Evolutionary conservation across 495 filamentous ascomycete genomes (phyloP).

Genomic region (Acidomyces sp.): DNA sequence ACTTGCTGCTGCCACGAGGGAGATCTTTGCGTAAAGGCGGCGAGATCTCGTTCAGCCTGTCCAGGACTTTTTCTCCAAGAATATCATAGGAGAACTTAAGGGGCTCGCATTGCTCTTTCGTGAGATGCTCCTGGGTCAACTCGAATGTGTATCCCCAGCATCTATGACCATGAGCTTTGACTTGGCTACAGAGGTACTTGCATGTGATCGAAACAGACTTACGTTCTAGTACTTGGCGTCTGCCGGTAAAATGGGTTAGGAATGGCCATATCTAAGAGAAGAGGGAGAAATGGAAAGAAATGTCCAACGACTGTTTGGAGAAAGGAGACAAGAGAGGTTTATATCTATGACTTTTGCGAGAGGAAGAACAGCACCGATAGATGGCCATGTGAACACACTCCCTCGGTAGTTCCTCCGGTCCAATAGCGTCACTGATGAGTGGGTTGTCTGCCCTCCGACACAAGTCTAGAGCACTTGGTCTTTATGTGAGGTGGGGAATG

Average conservation of each 20-base stretch:
- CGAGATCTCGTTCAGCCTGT: slow-evolving; percentile 45
- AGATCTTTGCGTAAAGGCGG: slow-evolving; percentile 26
- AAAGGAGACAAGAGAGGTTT: too few species aligned
- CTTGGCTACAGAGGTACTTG: background rate
- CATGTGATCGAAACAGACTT: slow-evolving; percentile 13
- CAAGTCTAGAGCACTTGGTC: too few species aligned
- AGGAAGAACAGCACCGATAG: too few species aligned
- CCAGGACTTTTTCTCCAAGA: slow-evolving; percentile 51
- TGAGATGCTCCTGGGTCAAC: slow-evolving; percentile 54
- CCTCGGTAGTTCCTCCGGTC: too few species aligned
- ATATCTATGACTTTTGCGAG: too few species aligned
- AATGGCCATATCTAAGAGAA: too few species aligned
- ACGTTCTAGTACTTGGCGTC: slow-evolving; percentile 27
- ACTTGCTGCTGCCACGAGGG: slow-evolving; percentile 23
- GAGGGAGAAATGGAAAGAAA: too few species aligned
- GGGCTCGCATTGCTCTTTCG: slow-evolving; percentile 44
- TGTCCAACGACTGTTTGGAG: too few species aligned
- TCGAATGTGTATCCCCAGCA: slow-evolving; percentile 59
- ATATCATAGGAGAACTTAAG: slow-evolving; percentile 54
- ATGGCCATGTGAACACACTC: too few species aligned
- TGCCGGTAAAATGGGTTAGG: slow-evolving; percentile 26
- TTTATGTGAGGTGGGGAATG: too few species aligned
- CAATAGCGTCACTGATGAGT: too few species aligned
- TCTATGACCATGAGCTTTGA: slow-evolving; percentile 17
- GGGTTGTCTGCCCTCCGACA: too few species aligned